Evolutionary conservation across 2,329 filamentous ascomycete species (phyloP), one percentile per base, ranked within the genome.

Genomic region (Pseudocercospora vitis): DNA sequence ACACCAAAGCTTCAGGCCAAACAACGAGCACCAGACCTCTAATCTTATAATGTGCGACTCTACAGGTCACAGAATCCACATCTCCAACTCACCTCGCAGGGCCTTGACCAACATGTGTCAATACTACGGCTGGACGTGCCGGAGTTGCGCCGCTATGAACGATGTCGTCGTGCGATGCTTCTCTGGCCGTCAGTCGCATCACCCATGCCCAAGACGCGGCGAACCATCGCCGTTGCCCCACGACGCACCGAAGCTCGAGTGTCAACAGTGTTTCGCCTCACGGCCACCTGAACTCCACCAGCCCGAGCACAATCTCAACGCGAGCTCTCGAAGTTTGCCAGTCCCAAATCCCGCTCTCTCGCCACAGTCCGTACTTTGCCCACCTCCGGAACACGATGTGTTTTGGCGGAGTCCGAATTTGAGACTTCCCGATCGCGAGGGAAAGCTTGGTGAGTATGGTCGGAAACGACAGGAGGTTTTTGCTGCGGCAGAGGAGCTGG

Each of bases 51-150:
- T n/a, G n/a, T n/a, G n/a, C n/a, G n/a, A n/a, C n/a, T n/a, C n/a
- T n/a, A n/a, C n/a, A n/a, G n/a, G n/a, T n/a, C n/a, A n/a, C n/a
- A n/a, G n/a, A n/a, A n/a, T n/a, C n/a, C n/a, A n/a, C n/a, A n/a
- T n/a, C n/a, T n/a, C n/a, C n/a, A n/a, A n/a, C n/a, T n/a, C n/a
- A n/a, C n/a, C n/a, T n/a, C n/a, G n/a, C n/a, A n/a, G n/a, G n/a
- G n/a, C n/a, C n/a, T n/a, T n/a, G n/a, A 14, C 42, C 8, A 14
- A 45, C 32, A 57, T 58, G 56, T 58, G 56, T 37, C 45, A 55
- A 28, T 58, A 53, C 26, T 53, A 53, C 37, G 37, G 37, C 37
- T 58, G 53, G 52, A 33, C 23, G 11, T 58, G 56, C 42, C 19
- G 28, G 16, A 37, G 28, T 3, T 58, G 56, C 29, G n/a, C 23